Percentiles rank a stretch among this genome's conserved stretches.
Evolutionary conservation across 192 early-diverging fungal species (phyloP).

Genomic region (Podila verticillata): DNA sequence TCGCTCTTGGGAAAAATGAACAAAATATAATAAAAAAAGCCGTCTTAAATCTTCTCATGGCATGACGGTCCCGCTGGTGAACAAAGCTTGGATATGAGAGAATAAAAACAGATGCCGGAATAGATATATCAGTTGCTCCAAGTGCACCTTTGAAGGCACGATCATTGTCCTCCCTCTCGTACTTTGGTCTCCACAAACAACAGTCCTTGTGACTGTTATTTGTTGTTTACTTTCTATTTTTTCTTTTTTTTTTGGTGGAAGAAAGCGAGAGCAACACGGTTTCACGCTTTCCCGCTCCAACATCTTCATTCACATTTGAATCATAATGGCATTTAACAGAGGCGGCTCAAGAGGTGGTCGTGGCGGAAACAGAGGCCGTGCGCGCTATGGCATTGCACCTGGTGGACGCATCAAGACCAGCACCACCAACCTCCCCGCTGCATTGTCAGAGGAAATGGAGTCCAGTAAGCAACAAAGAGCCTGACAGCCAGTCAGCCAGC

Average conservation of each 20-base stretch:
- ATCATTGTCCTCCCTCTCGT: too few relatives aligned
- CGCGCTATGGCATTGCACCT: conserved; percentile 31
- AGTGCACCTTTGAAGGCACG: too few relatives aligned
- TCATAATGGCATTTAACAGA: conserved; percentile 28
- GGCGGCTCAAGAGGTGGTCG: conserved; percentile 20
- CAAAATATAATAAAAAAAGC: too few relatives aligned
- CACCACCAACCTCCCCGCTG: conserved; percentile 50
- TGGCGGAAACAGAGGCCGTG: conserved; percentile 1
- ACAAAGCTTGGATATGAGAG: too few relatives aligned
- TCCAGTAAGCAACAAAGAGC: conserved; percentile 26
- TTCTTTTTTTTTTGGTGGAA: not conserved
- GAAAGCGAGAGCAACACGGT: not conserved
- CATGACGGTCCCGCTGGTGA: too few relatives aligned
- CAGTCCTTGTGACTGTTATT: not conserved
- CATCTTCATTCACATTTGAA: not conserved
- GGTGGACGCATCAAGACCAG: conserved; percentile 52
- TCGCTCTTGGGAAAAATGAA: too few relatives aligned
- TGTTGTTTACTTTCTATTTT: conserved; percentile 3
- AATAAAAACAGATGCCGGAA: too few relatives aligned
- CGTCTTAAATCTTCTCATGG: too few relatives aligned
- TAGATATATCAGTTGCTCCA: too few relatives aligned
- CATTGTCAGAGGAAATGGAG: conserved; percentile 50
- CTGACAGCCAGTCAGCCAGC: too few relatives aligned
- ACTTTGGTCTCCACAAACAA: too few relatives aligned
- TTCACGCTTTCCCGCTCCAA: not conserved